Conservation (phyloP, 2,329 filamentous ascomycete genomes). For the Tolypocladium album region DNA sequence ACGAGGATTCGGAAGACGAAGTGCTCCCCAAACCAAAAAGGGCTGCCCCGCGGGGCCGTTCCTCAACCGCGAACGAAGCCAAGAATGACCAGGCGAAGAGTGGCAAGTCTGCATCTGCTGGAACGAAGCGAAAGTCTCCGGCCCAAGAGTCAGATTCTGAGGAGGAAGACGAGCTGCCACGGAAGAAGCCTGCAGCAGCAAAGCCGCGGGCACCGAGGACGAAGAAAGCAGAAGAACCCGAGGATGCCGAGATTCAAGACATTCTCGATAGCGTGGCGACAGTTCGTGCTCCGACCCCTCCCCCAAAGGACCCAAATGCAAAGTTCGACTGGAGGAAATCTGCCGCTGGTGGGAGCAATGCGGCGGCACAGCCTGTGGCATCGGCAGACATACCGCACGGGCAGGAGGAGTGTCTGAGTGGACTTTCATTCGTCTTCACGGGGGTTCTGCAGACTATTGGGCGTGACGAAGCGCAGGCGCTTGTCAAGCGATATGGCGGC, state of each 20-base stretch:
- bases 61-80: slow-evolving; percentile 9
- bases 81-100: slow-evolving; percentile 16
- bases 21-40: slow-evolving; percentile 49
- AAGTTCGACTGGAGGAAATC: slow-evolving; percentile 76
- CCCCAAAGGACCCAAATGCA: slow-evolving; percentile 53
- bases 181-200: slow-evolving; percentile 47
- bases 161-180: slow-evolving; percentile 44
- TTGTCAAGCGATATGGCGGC: slow-evolving; percentile 90
- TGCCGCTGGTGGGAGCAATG: slow-evolving; percentile 44
- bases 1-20: slow-evolving; percentile 65
- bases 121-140: slow-evolving; percentile 49
- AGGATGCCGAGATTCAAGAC: slow-evolving; percentile 61
- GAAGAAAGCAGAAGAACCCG: slow-evolving; percentile 56
- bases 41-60: slow-evolving; percentile 31
- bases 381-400: slow-evolving; percentile 68
- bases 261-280: slow-evolving; percentile 84
- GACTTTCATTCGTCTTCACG: slow-evolving; percentile 90
- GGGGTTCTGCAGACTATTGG: slow-evolving; percentile 72
- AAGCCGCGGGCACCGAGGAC: slow-evolving; percentile 47
- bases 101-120: slow-evolving; percentile 16
- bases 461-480: slow-evolving; percentile 70
- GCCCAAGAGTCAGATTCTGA: slow-evolving; percentile 43
- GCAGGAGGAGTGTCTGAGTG: slow-evolving; percentile 79
- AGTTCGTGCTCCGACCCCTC: slow-evolving; percentile 74
- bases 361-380: slow-evolving; percentile 49